Conservation (phyloP, 768 basidiomycete genomes). For the Phaeotremella fagi region DNA sequence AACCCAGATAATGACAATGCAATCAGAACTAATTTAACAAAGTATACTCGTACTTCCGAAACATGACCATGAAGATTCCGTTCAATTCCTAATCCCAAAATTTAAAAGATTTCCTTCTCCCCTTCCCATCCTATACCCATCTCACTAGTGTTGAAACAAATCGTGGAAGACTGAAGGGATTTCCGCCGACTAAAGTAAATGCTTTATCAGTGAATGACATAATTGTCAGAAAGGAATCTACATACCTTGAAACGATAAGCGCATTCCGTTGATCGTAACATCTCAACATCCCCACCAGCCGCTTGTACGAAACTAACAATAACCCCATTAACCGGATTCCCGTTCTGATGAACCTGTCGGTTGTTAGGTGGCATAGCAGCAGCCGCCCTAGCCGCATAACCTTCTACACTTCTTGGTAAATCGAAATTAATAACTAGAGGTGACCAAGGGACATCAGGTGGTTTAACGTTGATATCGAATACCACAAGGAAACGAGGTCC, state of each 20-base stretch:
- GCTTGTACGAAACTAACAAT: conserved; percentile 96
- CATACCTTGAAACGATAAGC: conserved; percentile 62
- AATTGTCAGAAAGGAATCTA: too few relatives aligned
- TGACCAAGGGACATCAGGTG: conserved; percentile 79
- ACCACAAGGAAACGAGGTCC: conserved; percentile 64
- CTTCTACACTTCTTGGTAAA: conserved; percentile 66
- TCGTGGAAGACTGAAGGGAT: conserved; percentile 41
- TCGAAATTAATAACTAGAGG: conserved; percentile 93
- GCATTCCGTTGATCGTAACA: conserved; percentile 97
- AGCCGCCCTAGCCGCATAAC: conserved; percentile 78
- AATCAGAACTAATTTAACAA: too few relatives aligned
- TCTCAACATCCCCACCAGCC: conserved; percentile 95
- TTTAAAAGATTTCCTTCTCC: neutral
- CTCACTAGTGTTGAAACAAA: conserved; percentile 32
- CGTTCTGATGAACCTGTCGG: neutral
- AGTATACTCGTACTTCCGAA: too few relatives aligned
- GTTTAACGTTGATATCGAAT: conserved; percentile 89
- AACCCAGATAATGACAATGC: too few relatives aligned
- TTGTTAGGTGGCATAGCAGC: conserved; percentile 37
- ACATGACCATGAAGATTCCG: too few relatives aligned
- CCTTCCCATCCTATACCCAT: neutral
- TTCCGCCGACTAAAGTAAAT: conserved; percentile 33
- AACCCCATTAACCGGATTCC: conserved; percentile 64
- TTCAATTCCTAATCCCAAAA: too few relatives aligned
- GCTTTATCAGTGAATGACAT: neutral